Evolutionary conservation across 2,329 filamentous ascomycete genomes (phyloP).

Genomic region (Colletotrichum phormii): DNA sequence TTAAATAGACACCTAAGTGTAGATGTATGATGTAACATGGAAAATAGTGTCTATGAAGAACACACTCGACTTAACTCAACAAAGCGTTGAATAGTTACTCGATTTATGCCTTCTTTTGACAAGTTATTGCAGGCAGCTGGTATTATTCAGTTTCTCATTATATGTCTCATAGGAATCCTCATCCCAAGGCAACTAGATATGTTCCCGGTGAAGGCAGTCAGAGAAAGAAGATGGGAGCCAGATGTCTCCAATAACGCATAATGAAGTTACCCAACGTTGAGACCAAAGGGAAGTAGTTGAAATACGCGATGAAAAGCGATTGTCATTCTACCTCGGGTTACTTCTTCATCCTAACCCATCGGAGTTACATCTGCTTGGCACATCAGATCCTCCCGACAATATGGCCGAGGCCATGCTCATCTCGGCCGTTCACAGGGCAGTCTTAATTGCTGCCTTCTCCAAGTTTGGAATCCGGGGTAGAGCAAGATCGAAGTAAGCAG

Average conservation of each 20-base stretch:
- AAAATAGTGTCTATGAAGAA: no score
- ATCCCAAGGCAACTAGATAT: not conserved
- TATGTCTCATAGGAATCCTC: not conserved
- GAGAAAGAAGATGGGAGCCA: not conserved
- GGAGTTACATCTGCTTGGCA: not conserved
- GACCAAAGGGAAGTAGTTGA: no score
- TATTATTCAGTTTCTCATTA: no score
- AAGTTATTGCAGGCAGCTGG: not conserved
- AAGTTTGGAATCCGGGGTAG: not conserved
- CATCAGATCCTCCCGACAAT: constrained; percentile 16
- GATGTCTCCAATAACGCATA: not conserved
- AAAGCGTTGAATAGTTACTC: no score
- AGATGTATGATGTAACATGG: no score
- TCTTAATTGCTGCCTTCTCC: not conserved
- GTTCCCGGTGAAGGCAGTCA: not conserved
- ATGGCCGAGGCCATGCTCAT: constrained; percentile 11
- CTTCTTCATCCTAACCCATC: not conserved
- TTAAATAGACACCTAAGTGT: no score
- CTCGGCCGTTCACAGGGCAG: constrained; percentile 4
- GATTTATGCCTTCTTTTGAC: not conserved
- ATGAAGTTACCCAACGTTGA: not conserved
- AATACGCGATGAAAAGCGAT: not conserved
- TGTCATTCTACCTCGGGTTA: no score
- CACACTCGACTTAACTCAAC: no score
- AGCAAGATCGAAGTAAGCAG: not conserved